A percentile compares a stretch with the other conserved stretches of the same genome.
Evolutionary conservation across 371 early-diverging fungal species (phyloP).

Genomic region (Mortierella sp.): DNA sequence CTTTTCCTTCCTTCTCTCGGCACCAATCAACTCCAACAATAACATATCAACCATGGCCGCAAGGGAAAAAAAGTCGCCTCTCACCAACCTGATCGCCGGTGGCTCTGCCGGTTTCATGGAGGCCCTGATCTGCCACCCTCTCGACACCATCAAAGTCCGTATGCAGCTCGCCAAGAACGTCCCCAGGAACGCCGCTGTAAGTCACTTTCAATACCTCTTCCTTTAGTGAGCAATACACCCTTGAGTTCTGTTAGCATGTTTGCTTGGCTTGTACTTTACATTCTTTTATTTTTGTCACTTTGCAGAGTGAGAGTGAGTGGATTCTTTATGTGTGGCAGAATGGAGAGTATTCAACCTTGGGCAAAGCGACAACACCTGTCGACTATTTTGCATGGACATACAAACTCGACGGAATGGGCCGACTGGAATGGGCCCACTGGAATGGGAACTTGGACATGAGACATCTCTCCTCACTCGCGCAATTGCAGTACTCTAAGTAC

Average conservation of each 20-base stretch:
- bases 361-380: not conserved
- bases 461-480: not conserved
- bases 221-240: not conserved
- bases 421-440: not conserved
- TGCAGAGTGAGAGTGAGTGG: not conserved
- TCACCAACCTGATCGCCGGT: slow-evolving; percentile 89
- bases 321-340: not conserved
- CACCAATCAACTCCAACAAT: not conserved
- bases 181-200: slow-evolving; percentile 49
- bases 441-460: not conserved
- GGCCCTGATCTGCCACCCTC: slow-evolving; percentile 94
- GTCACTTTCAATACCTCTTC: slow-evolving; percentile 7
- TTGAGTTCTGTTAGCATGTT: not conserved
- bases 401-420: not conserved
- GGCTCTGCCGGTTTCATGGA: slow-evolving; percentile 96
- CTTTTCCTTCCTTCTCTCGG: not conserved
- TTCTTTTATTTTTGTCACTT: not conserved
- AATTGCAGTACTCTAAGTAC: not conserved
- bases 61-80: slow-evolving; percentile 60
- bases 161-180: slow-evolving; percentile 84
- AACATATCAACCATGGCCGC: slow-evolving; percentile 25
- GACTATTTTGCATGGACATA: not conserved
- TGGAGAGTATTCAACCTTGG: not conserved
- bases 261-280: not conserved
- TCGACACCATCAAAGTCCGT: slow-evolving; percentile 98